Conservation (phyloP, 202 grass and related monocot species). For the Brachypodium distachyon region DNA sequence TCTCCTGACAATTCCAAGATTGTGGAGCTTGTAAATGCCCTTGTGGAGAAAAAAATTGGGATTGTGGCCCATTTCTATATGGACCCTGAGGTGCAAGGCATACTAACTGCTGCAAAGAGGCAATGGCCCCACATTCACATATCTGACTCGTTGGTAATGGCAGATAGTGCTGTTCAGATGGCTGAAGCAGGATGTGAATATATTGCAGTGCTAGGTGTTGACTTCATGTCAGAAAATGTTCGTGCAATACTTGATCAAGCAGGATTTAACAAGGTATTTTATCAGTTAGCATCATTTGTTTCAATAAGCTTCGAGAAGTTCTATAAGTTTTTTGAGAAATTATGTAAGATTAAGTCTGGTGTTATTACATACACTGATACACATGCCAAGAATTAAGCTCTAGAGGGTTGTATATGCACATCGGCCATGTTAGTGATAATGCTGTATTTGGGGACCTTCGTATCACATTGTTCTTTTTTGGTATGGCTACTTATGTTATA, state of each 20-base stretch:
- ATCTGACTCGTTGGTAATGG: conserved; percentile 95
- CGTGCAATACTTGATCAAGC: conserved; percentile 95
- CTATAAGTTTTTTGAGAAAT: too few relatives aligned
- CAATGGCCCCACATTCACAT: conserved; percentile 97
- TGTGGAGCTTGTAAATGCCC: conserved; percentile 50
- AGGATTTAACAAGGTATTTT: conserved; percentile 79
- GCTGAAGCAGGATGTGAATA: conserved; percentile 89
- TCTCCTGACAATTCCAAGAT: conserved; percentile 71
- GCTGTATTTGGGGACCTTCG: neutral
- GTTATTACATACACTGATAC: too few relatives aligned
- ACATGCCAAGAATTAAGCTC: too few relatives aligned
- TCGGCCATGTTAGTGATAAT: neutral
- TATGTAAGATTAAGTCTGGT: neutral
- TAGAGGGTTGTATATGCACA: too few relatives aligned
- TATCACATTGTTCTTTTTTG: neutral
- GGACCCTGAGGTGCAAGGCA: conserved; percentile 97
- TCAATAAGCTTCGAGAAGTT: neutral
- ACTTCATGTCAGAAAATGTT: conserved; percentile 99
- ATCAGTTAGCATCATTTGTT: neutral
- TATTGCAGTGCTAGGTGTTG: conserved; percentile 92
- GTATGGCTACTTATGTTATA: neutral
- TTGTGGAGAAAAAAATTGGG: conserved; percentile 71
- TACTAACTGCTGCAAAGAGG: conserved; percentile 82
- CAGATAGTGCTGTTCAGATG: conserved; percentile 95
- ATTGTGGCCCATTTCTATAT: conserved; percentile 98